phyloP scores from a whole-genome alignment of 306 rosid species.

The Cicer pinnatifidum region DNA sequence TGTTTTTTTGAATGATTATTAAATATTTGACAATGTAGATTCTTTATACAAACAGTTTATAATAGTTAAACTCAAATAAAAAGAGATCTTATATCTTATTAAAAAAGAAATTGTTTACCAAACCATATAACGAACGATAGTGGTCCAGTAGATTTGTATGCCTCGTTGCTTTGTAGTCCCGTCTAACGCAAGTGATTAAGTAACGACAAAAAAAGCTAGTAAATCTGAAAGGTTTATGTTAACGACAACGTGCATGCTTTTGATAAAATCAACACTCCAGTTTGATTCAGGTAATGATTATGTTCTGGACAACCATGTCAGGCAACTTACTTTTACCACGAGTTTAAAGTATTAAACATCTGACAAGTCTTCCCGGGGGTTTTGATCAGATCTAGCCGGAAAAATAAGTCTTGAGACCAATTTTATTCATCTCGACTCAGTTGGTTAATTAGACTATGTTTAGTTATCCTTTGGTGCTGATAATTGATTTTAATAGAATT shows the following conservation, averaged over 20 bases:
- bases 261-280: neutral
- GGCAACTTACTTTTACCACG: slow-evolving; percentile 13
- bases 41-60: too few relatives aligned
- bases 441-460: too few relatives aligned
- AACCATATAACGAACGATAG: slow-evolving; percentile 11
- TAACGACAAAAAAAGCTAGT: neutral
- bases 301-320: slow-evolving; percentile 3
- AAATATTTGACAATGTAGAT: too few relatives aligned
- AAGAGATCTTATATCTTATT: neutral
- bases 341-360: neutral
- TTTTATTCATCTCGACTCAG: too few relatives aligned
- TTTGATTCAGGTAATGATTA: slow-evolving; percentile 32
- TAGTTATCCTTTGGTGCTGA: too few relatives aligned
- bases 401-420: too few relatives aligned
- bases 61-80: neutral
- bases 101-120: neutral
- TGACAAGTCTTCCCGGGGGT: neutral
- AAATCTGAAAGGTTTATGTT: slow-evolving; percentile 31
- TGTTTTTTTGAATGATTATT: too few relatives aligned
- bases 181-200: slow-evolving; percentile 42
- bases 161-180: slow-evolving; percentile 30
- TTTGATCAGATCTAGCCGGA: too few relatives aligned
- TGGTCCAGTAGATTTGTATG: slow-evolving; percentile 4
- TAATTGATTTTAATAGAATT: too few relatives aligned
- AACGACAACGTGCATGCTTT: slow-evolving; percentile 36